Conservation (phyloP, 352 stramenopile species). For the Globisporangium cylindrosporum region DNA sequence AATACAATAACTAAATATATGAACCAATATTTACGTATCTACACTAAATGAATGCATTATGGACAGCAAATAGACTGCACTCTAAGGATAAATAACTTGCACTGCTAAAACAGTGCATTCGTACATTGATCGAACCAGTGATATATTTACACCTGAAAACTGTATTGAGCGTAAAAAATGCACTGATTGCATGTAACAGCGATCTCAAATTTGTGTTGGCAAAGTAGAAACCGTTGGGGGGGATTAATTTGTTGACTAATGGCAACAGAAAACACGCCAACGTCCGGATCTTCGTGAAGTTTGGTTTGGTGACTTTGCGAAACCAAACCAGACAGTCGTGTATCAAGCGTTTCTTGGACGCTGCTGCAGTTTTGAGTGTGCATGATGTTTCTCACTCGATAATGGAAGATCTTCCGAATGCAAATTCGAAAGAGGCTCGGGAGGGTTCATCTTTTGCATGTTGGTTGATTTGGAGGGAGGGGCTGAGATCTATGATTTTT, state of each 20-base stretch:
- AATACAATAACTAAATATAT: too few relatives aligned
- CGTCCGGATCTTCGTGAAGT: neutral
- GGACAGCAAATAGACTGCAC: neutral
- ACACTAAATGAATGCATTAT: neutral
- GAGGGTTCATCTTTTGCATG: neutral
- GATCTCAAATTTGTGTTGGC: neutral
- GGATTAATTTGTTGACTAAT: neutral
- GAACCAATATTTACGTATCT: neutral
- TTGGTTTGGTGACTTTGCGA: neutral
- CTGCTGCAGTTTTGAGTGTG: neutral
- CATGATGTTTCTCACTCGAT: neutral
- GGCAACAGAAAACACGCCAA: neutral
- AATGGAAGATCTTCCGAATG: neutral
- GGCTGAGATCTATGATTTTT: constrained; percentile 2
- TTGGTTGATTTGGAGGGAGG: neutral
- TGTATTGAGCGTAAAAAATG: neutral
- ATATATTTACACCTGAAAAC: neutral
- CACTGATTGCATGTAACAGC: neutral
- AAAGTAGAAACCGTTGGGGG: neutral
- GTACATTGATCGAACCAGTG: neutral
- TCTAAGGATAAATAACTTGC: neutral
- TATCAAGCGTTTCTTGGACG: neutral
- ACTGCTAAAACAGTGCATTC: neutral
- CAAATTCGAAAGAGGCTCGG: neutral
- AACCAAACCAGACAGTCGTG: neutral